A percentile compares a stretch with the other conserved stretches of the same genome.
Evolutionary conservation across 1,284 basidiomycete species (phyloP).

Genomic region (Fomitopsis palustris): DNA sequence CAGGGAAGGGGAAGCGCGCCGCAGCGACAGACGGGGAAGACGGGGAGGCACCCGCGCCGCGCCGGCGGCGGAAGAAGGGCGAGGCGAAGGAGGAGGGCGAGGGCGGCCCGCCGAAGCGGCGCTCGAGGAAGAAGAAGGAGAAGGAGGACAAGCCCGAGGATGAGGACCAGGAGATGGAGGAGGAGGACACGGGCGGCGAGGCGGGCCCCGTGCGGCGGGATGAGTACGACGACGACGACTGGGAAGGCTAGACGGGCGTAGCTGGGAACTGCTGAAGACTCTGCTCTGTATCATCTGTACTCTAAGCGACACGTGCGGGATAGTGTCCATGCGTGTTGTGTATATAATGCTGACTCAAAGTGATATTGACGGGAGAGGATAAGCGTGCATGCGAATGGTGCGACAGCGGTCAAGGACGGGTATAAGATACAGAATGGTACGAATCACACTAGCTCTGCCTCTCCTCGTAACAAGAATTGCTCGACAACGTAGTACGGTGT

Average conservation of each 20-base stretch:
- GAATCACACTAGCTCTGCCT: conserved; percentile 64
- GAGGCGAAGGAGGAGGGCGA: conserved; percentile 21
- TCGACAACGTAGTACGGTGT: conserved; percentile 71
- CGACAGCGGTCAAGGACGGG: background rate
- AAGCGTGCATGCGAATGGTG: background rate
- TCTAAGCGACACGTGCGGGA: background rate
- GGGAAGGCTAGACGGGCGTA: conserved; percentile 14
- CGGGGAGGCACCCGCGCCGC: conserved; percentile 18
- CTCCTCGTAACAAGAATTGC: conserved; percentile 61
- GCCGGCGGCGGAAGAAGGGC: conserved; percentile 25
- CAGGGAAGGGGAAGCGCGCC: conserved; percentile 46
- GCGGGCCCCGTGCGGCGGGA: conserved; percentile 2
- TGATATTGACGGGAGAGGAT: background rate
- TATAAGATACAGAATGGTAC: background rate
- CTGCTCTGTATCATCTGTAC: conserved; percentile 1
- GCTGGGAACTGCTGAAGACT: background rate
- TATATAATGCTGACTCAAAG: background rate
- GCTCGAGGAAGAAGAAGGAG: conserved; percentile 20
- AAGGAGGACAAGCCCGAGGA: conserved; percentile 19
- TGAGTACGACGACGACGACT: conserved; percentile 20
- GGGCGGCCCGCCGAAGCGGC: conserved; percentile 12
- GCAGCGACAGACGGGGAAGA: conserved; percentile 29
- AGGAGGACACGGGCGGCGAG: background rate
- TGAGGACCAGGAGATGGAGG: conserved; percentile 14
- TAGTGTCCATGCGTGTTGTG: background rate